Percentiles rank a stretch among this genome's conserved stretches.
phyloP scores from a whole-genome alignment of 2,329 filamentous ascomycete genomes.

The Parastagonospora nodorum region DNA sequence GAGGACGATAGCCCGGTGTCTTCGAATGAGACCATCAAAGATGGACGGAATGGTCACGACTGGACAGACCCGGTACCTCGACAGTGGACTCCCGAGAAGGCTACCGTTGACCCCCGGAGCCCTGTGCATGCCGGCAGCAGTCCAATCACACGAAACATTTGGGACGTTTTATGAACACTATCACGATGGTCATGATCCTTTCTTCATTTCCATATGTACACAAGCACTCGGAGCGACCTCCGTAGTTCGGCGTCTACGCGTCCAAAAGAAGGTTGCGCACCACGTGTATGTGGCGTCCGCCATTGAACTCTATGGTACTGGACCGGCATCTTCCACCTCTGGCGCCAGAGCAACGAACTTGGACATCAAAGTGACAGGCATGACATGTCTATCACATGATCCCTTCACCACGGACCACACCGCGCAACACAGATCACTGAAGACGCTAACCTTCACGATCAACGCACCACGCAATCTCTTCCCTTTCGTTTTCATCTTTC shows the following conservation, averaged over 20 bases:
- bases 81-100: conserved; percentile 58
- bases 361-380: neutral
- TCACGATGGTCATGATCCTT: neutral
- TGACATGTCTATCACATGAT: neutral
- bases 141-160: conserved; percentile 77
- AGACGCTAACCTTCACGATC: neutral
- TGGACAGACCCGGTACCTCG: conserved; percentile 33
- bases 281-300: neutral
- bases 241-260: neutral
- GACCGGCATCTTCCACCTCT: too few species aligned
- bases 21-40: conserved; percentile 40
- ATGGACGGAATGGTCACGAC: conserved; percentile 30
- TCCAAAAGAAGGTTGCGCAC: neutral
- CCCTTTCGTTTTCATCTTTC: conserved; percentile 8
- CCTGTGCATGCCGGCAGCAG: conserved; percentile 75
- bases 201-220: neutral
- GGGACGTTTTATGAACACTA: conserved; percentile 68
- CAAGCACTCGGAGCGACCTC: neutral
- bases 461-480: conserved; percentile 3
- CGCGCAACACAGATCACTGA: neutral
- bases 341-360: neutral
- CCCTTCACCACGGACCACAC: neutral
- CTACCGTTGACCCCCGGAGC: conserved; percentile 71
- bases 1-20: conserved; percentile 38
- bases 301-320: neutral